Evolutionary conservation across 179 eudicot genomes (phyloP).

Genomic region (Carnegiea gigantea): DNA sequence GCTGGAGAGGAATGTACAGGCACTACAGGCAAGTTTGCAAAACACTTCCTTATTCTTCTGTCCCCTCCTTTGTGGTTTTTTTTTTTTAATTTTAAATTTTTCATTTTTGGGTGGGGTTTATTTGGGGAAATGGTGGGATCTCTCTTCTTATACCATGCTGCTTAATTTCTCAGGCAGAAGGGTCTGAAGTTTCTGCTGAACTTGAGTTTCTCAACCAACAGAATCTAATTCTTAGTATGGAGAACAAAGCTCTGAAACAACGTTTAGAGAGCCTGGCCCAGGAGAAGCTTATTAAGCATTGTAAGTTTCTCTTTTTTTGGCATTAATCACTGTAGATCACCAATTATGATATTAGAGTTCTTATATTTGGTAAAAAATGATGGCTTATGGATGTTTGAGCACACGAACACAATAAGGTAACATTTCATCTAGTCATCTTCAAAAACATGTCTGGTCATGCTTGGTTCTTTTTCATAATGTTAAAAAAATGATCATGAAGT

Average conservation of each 20-base stretch:
- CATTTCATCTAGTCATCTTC: background rate
- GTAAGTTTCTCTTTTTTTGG: slow-evolving; percentile 42
- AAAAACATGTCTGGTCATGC: background rate
- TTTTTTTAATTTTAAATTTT: background rate
- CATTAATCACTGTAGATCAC: background rate
- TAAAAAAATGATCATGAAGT: background rate
- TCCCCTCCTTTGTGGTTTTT: background rate
- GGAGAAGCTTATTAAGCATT: slow-evolving; percentile 79
- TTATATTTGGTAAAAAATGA: background rate
- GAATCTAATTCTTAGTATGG: slow-evolving; percentile 86
- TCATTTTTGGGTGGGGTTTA: background rate
- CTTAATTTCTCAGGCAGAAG: slow-evolving; percentile 63
- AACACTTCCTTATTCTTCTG: background rate
- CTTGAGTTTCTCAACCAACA: slow-evolving; percentile 90
- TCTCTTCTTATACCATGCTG: background rate
- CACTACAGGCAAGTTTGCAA: slow-evolving; percentile 61
- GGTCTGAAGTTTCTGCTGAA: slow-evolving; percentile 85
- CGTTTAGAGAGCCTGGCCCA: slow-evolving; percentile 86
- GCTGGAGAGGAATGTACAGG: slow-evolving; percentile 85
- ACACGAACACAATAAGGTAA: background rate
- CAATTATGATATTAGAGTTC: background rate
- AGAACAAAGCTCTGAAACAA: slow-evolving; percentile 89
- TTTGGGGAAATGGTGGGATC: background rate
- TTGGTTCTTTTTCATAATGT: background rate
- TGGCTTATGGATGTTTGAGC: background rate